phyloP scores from a whole-genome alignment of 1,284 basidiomycete species.

The Neolentinus lepideus region DNA sequence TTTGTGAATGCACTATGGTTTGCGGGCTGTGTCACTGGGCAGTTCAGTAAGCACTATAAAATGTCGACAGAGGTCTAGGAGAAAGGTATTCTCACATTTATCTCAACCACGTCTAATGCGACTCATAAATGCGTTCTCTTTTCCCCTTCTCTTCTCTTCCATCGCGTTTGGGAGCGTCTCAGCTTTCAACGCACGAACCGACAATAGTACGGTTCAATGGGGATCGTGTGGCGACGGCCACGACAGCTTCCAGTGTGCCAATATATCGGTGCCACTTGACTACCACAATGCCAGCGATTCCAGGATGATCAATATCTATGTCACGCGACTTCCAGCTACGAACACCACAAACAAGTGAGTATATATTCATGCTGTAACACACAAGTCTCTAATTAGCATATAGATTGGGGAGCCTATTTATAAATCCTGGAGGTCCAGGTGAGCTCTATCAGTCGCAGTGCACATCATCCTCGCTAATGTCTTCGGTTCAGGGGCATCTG shows the following conservation, averaged over 20 bases:
- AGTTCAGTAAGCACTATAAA: too few relatives aligned
- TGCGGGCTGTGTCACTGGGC: too few relatives aligned
- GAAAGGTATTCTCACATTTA: too few relatives aligned
- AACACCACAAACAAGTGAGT: background rate
- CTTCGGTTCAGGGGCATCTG: background rate
- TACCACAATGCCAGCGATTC: background rate
- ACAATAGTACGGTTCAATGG: background rate
- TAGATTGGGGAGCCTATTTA: background rate
- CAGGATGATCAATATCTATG: background rate
- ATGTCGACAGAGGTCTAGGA: too few relatives aligned
- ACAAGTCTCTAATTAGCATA: background rate
- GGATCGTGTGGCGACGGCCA: background rate
- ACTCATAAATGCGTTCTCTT: too few relatives aligned
- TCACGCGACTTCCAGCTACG: background rate
- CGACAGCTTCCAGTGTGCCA: background rate
- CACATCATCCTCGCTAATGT: background rate
- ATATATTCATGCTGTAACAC: background rate
- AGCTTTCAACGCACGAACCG: background rate
- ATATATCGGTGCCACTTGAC: background rate
- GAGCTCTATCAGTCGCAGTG: background rate
- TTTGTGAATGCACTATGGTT: too few relatives aligned
- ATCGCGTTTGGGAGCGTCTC: too few relatives aligned
- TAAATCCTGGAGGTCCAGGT: slow-evolving; percentile 4
- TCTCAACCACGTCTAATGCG: too few relatives aligned
- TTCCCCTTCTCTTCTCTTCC: too few relatives aligned